These are phyloP conservation scores for Camellia granthamiana DNA, from an alignment of 148 eudicot species.

Conservation along the genomic window DNA sequence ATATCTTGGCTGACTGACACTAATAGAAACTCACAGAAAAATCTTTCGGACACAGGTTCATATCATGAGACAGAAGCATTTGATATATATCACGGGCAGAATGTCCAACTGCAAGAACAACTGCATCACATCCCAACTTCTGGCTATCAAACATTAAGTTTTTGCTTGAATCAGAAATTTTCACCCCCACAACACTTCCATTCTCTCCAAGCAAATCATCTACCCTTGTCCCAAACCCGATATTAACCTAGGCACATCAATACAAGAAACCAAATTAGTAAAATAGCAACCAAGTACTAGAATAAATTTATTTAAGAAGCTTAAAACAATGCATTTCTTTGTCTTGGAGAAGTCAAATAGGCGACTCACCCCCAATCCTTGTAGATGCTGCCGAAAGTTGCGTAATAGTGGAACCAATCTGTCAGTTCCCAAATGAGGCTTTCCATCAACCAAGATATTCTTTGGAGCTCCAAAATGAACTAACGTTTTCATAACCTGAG, in stretches of 20 bases:
- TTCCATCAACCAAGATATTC: constrained; percentile 86
- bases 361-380: constrained; percentile 72
- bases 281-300: neutral
- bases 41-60: constrained; percentile 77
- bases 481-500: constrained; percentile 83
- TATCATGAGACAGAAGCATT: constrained; percentile 82
- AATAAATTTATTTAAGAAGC: neutral
- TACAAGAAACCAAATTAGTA: constrained; percentile 1
- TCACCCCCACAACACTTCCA: constrained; percentile 60
- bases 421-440: constrained; percentile 98
- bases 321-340: constrained; percentile 9
- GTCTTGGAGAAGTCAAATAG: constrained; percentile 4
- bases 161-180: constrained; percentile 61
- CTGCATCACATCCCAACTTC: constrained; percentile 73
- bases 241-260: constrained; percentile 53
- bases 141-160: constrained; percentile 30
- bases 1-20: neutral
- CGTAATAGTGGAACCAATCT: constrained; percentile 88
- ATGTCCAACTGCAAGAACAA: constrained; percentile 95
- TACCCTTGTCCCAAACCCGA: constrained; percentile 86
- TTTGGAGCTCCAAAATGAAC: constrained; percentile 95
- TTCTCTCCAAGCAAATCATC: constrained; percentile 83
- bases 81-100: constrained; percentile 95
- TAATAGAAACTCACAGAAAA: constrained; percentile 63
- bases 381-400: constrained; percentile 74